A percentile compares a stretch with the other conserved stretches of the same genome.
These are phyloP conservation scores for Ricinus communis DNA, from an alignment of 345 rosid species.

Conservation along the genomic window DNA sequence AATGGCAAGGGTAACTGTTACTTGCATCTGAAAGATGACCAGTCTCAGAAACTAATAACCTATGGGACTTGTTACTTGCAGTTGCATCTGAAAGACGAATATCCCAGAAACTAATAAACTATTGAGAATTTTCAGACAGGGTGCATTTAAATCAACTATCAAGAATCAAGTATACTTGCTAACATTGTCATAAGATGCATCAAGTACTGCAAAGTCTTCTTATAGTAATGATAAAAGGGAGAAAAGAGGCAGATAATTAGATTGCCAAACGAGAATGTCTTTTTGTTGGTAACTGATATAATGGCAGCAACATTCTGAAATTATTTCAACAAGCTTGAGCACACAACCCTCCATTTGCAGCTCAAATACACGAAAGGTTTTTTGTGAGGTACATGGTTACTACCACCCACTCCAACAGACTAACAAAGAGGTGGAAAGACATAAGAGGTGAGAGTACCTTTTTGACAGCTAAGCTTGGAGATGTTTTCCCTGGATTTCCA, in stretches of 20 bases:
- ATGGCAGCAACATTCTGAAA: conserved; percentile 2
- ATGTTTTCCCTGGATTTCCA: conserved; percentile 71
- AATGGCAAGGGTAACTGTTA: too few relatives aligned
- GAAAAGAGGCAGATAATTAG: neutral
- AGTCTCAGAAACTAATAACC: neutral
- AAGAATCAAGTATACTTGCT: neutral
- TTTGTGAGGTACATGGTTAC: neutral
- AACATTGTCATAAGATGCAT: neutral
- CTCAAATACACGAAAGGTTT: neutral
- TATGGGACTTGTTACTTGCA: too few relatives aligned
- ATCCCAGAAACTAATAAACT: too few relatives aligned
- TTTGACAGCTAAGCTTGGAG: conserved; percentile 71
- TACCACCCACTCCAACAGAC: neutral
- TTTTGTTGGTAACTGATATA: neutral
- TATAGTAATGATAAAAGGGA: neutral
- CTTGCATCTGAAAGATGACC: neutral
- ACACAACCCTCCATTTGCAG: neutral
- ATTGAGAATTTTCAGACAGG: neutral
- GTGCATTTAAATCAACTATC: neutral
- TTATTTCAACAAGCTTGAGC: neutral
- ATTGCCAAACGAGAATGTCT: neutral
- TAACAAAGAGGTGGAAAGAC: neutral
- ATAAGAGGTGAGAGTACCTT: conserved; percentile 45
- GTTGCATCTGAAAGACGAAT: too few relatives aligned
- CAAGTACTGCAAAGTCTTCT: too few relatives aligned